Conservation (phyloP, 768 basidiomycete genomes). For the Tylopilus vinaceipallidus region DNA sequence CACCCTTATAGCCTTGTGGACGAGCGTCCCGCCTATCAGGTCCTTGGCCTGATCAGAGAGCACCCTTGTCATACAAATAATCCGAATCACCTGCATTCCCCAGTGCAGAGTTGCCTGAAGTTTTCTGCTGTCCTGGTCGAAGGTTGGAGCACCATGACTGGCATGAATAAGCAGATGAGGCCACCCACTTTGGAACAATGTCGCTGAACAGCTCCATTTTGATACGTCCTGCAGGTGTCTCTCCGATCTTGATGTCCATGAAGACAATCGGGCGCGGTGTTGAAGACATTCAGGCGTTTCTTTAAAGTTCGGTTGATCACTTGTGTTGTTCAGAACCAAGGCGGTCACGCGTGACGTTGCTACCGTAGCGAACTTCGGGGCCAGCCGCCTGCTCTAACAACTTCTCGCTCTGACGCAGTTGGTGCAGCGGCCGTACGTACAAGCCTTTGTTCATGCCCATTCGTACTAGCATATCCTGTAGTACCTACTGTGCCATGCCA, state of each 20-base stretch:
- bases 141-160: background rate
- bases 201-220: conserved; percentile 99
- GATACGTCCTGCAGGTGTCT: conserved; percentile 90
- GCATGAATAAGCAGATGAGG: background rate
- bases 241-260: conserved; percentile 96
- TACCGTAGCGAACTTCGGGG: no score
- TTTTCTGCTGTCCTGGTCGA: conserved; percentile 87
- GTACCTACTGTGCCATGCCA: no score
- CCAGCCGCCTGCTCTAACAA: no score
- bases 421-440: no score
- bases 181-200: conserved; percentile 89
- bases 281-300: conserved; percentile 42
- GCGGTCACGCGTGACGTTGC: no score
- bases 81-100: conserved; percentile 77
- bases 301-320: no score
- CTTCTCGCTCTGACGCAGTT: no score
- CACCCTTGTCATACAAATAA: background rate
- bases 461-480: no score
- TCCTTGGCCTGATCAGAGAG: conserved; percentile 17
- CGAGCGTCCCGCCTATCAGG: conserved; percentile 51
- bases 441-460: no score
- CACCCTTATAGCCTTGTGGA: conserved; percentile 88
- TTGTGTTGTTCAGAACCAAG: no score
- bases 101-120: conserved; percentile 95
- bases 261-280: conserved; percentile 85